A percentile compares a stretch with the other conserved stretches of the same genome.
Conservation (phyloP, 1,284 basidiomycete species). For the Volvariella volvacea region DNA sequence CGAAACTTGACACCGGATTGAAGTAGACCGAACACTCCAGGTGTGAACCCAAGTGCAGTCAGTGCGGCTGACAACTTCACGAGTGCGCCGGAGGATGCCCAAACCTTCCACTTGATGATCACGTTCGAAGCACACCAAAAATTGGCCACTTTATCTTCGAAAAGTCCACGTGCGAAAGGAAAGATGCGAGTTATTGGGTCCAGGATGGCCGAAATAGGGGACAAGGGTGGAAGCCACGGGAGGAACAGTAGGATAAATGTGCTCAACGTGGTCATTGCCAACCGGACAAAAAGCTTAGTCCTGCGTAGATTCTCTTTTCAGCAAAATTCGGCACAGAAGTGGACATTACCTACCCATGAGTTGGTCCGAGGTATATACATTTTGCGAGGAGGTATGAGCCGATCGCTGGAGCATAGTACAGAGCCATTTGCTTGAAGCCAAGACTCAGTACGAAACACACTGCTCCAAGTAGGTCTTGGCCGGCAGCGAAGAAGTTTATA, state of each 20-base stretch:
- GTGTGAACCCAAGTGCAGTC: constrained; percentile 60
- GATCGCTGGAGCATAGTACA: constrained; percentile 90
- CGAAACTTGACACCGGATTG: constrained; percentile 38
- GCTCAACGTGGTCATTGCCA: constrained; percentile 51
- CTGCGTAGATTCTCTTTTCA: constrained; percentile 31
- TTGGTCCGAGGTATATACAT: constrained; percentile 65
- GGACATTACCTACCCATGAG: constrained; percentile 51
- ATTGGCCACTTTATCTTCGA: constrained; percentile 96
- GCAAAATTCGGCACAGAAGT: not conserved
- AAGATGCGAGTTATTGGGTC: constrained; percentile 80
- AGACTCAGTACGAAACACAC: constrained; percentile 80
- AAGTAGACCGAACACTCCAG: constrained; percentile 50
- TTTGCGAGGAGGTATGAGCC: constrained; percentile 81
- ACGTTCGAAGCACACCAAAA: constrained; percentile 94
- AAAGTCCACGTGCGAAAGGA: constrained; percentile 84
- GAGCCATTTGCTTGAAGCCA: constrained; percentile 92
- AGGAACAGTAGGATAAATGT: constrained; percentile 69
- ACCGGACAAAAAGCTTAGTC: constrained; percentile 51
- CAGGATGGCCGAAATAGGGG: constrained; percentile 39
- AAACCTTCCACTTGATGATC: constrained; percentile 74
- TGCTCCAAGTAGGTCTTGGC: constrained; percentile 70
- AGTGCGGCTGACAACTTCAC: constrained; percentile 52
- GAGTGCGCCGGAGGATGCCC: constrained; percentile 40
- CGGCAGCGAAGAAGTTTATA: constrained; percentile 61
- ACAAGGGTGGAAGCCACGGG: constrained; percentile 66